Conservation (phyloP, 352 stramenopile species). For the Phytophthora pisi region DNA sequence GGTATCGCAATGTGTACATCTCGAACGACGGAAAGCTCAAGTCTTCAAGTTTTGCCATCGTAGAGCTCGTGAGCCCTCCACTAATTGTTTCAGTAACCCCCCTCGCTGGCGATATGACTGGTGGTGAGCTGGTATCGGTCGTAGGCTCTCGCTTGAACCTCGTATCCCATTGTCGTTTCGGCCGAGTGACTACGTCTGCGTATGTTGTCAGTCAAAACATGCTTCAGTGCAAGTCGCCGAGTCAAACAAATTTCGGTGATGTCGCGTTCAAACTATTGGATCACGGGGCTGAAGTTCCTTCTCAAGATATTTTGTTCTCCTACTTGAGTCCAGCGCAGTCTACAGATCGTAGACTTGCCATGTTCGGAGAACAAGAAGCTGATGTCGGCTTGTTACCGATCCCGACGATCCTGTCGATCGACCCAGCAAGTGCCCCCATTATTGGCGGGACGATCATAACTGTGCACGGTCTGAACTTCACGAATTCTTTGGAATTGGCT, state of each 20-base stretch:
- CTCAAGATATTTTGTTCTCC: slow-evolving; percentile 43
- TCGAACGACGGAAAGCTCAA: slow-evolving; percentile 59
- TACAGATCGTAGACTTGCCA: slow-evolving; percentile 9
- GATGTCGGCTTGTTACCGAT: not conserved
- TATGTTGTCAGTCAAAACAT: slow-evolving; percentile 33
- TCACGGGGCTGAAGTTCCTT: slow-evolving; percentile 47
- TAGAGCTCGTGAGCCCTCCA: slow-evolving; percentile 61
- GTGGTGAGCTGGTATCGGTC: slow-evolving; percentile 53
- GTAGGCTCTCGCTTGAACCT: slow-evolving; percentile 53
- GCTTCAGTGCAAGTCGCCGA: slow-evolving; percentile 49
- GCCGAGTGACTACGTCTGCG: slow-evolving; percentile 30
- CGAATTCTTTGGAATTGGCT: slow-evolving; percentile 64
- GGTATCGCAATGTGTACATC: slow-evolving; percentile 40
- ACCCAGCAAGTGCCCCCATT: slow-evolving; percentile 21
- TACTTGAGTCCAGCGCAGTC: slow-evolving; percentile 40
- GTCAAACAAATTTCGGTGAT: slow-evolving; percentile 36
- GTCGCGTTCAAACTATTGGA: slow-evolving; percentile 52
- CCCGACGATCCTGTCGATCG: slow-evolving; percentile 29
- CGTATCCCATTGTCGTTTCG: slow-evolving; percentile 82
- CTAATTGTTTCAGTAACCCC: slow-evolving; percentile 47
- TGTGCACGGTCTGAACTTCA: slow-evolving; percentile 82
- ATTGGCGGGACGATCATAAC: slow-evolving; percentile 67
- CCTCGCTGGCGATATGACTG: slow-evolving; percentile 30
- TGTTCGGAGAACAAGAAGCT: slow-evolving; percentile 4
- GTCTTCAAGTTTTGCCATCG: slow-evolving; percentile 39